Conservation (phyloP, 73 alveolate genomes). For the Paramecium sonneborni region DNA sequence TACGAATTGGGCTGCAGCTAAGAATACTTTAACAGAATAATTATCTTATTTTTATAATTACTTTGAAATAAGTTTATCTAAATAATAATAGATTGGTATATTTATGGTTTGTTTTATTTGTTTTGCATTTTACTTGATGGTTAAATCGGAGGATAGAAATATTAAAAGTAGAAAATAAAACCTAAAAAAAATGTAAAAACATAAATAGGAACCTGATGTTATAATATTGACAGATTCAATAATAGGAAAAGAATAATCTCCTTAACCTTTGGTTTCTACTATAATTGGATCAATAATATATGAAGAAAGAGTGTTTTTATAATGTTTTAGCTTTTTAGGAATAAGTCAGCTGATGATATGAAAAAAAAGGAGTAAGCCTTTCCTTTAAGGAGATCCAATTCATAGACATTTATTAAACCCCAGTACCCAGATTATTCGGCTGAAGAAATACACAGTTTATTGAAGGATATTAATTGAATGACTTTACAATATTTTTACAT, state of each 20-base stretch:
- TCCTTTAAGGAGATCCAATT: neutral
- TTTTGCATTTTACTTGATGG: conserved; percentile 47
- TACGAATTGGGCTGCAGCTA: conserved; percentile 24
- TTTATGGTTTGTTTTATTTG: neutral
- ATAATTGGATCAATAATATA: neutral
- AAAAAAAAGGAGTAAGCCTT: neutral
- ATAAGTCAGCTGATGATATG: neutral
- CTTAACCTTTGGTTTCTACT: neutral
- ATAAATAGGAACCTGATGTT: neutral
- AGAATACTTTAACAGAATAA: neutral
- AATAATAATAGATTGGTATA: conserved; percentile 29
- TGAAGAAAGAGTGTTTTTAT: conserved; percentile 19
- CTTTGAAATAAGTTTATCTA: neutral
- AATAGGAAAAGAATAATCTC: neutral
- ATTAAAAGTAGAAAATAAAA: neutral
- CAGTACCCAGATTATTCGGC: neutral
- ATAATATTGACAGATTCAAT: neutral
- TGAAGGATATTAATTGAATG: neutral
- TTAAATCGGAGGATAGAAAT: conserved; percentile 28
- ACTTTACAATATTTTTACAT: neutral
- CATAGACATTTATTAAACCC: neutral
- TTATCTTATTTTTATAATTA: neutral
- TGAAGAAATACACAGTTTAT: neutral
- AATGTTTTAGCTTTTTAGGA: neutral
- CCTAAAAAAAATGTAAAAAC: neutral